Percentiles rank a stretch among this genome's conserved stretches.
These are phyloP conservation scores for Beauveria pseudobassiana DNA, from an alignment of 2,329 filamentous ascomycete species.

Conservation along the genomic window DNA sequence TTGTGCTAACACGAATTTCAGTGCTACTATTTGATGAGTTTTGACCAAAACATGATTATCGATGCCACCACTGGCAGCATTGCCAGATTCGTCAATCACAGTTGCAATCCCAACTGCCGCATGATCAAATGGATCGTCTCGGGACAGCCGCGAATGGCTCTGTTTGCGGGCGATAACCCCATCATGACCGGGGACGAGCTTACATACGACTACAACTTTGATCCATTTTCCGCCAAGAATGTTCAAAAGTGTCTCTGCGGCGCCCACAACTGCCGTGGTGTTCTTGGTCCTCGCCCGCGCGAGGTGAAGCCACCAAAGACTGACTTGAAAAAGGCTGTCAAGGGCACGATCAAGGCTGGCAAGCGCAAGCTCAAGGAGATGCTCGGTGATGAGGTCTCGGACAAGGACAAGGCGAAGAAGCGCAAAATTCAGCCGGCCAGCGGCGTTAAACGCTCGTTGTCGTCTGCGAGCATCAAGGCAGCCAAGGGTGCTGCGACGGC, in stretches of 20 bases:
- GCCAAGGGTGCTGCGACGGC: conserved; percentile 30
- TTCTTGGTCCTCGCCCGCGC: conserved; percentile 54
- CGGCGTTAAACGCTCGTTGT: conserved; percentile 28
- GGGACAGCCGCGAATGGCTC: conserved; percentile 88
- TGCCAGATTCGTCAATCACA: conserved; percentile 96
- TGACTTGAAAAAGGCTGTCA: conserved; percentile 30
- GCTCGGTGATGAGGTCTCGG: conserved; percentile 33
- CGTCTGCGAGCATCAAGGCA: conserved; percentile 27
- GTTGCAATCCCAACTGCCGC: conserved; percentile 88
- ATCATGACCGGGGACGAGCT: conserved; percentile 94
- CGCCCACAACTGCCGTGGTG: conserved; percentile 54
- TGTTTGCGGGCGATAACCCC: conserved; percentile 83
- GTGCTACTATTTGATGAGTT: conserved; percentile 98
- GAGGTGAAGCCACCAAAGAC: conserved; percentile 45
- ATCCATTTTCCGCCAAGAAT: conserved; percentile 61
- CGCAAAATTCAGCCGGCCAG: conserved; percentile 28
- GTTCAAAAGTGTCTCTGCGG: conserved; percentile 60
- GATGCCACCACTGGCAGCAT: conserved; percentile 94
- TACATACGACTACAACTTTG: conserved; percentile 83
- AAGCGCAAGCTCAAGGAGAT: conserved; percentile 52
- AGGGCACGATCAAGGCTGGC: conserved; percentile 36
- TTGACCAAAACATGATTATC: conserved; percentile 97
- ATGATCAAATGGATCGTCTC: conserved; percentile 98
- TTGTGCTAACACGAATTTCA: conserved; percentile 27
- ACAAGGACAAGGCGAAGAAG: conserved; percentile 42